phyloP scores from a whole-genome alignment of 208 protist genomes.

The Acanthamoeba castellanii region DNA sequence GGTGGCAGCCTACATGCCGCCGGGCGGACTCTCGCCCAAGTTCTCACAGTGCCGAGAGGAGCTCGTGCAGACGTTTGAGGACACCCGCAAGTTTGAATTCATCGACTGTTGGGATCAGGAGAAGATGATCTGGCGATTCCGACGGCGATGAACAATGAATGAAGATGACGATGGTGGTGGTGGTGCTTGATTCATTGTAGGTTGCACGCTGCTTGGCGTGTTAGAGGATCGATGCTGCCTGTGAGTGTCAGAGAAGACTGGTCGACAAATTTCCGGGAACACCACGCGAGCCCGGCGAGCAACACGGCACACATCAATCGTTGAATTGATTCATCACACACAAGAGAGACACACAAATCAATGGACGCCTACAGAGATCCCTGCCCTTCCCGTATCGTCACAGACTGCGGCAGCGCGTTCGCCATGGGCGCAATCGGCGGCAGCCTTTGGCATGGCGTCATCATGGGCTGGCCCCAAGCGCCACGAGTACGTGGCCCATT shows the following conservation, averaged over 20 bases:
- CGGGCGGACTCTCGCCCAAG: slow-evolving; percentile 24
- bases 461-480: slow-evolving; percentile 64
- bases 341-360: slow-evolving; percentile 5
- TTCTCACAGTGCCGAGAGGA: slow-evolving; percentile 6
- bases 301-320: background rate
- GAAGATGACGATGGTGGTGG: background rate
- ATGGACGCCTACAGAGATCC: slow-evolving; percentile 76
- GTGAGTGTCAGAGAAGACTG: background rate
- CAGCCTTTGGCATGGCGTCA: slow-evolving; percentile 66
- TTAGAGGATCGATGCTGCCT: too few species aligned
- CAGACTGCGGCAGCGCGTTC: slow-evolving; percentile 71
- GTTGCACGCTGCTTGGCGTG: too few species aligned
- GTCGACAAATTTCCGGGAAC: slow-evolving; percentile 16
- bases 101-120: background rate
- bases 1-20: slow-evolving; percentile 30
- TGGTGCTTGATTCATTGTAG: too few species aligned
- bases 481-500: slow-evolving; percentile 19
- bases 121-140: slow-evolving; percentile 18
- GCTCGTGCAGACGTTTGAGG: slow-evolving; percentile 43
- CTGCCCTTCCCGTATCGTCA: slow-evolving; percentile 71
- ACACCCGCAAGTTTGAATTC: slow-evolving; percentile 44
- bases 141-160: background rate
- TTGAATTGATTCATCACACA: background rate
- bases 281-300: background rate
- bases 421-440: slow-evolving; percentile 73